Evolutionary conservation across 345 rosid species (phyloP).

Genomic region (Rhodamnia rubescens): DNA sequence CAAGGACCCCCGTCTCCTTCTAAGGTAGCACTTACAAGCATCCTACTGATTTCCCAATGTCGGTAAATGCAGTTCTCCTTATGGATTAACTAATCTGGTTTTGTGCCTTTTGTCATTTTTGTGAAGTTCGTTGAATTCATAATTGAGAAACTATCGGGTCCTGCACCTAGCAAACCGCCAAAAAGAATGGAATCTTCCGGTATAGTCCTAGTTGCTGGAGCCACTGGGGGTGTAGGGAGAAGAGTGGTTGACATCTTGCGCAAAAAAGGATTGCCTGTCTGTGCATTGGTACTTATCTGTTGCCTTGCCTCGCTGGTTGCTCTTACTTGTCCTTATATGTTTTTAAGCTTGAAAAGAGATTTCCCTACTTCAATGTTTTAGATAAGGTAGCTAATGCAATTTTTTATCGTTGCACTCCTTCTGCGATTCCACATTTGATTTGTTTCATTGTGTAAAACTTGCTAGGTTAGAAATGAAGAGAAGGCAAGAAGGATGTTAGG

Average conservation of each 20-base stretch:
- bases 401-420: not conserved
- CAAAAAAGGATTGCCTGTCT: slow-evolving; percentile 59
- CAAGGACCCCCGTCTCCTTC: slow-evolving; percentile 77
- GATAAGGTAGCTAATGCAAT: no score
- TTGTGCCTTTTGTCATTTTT: not conserved
- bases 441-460: not conserved
- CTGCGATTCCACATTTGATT: not conserved
- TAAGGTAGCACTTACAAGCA: slow-evolving; percentile 32
- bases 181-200: slow-evolving; percentile 45
- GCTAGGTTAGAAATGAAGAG: slow-evolving; percentile 82
- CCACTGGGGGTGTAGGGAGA: slow-evolving; percentile 96
- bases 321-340: not conserved
- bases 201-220: slow-evolving; percentile 72
- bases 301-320: not conserved
- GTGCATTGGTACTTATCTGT: slow-evolving; percentile 47
- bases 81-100: slow-evolving; percentile 5
- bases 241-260: slow-evolving; percentile 61
- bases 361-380: not conserved
- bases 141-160: slow-evolving; percentile 46
- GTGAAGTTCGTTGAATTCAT: slow-evolving; percentile 59
- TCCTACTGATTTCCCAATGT: not conserved
- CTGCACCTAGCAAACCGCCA: slow-evolving; percentile 27
- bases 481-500: slow-evolving; percentile 81
- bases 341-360: not conserved
- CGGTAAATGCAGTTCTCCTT: not conserved